Percentiles rank a stretch among this genome's conserved stretches.
phyloP scores from a whole-genome alignment of 208 protist genomes.

The Leishmania mexicana region DNA sequence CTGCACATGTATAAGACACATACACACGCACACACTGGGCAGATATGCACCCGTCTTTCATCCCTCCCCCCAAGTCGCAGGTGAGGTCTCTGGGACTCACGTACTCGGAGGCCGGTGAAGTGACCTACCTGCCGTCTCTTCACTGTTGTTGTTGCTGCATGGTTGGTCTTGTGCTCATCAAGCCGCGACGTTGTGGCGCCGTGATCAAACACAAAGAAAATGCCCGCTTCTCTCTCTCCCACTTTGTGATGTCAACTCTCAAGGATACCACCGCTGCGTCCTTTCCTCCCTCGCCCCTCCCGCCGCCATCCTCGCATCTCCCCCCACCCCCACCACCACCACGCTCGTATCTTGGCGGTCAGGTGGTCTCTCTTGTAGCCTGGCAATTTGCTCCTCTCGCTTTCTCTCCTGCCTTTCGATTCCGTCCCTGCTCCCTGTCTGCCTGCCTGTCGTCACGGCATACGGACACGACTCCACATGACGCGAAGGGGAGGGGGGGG shows the following conservation, averaged over 20 bases:
- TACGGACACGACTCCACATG: not conserved
- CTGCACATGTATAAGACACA: not conserved
- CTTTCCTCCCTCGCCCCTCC: not conserved
- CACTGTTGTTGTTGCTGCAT: not conserved
- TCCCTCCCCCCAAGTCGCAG: not conserved
- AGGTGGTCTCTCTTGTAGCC: not conserved
- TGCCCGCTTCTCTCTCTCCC: not conserved
- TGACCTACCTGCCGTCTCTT: not conserved
- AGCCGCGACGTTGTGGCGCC: not conserved
- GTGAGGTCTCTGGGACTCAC: not conserved
- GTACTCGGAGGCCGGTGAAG: not conserved
- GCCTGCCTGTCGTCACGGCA: not conserved
- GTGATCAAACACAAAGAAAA: not conserved
- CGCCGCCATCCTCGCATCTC: not conserved
- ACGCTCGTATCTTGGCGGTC: not conserved
- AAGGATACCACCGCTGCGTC: not conserved
- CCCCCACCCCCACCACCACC: not conserved
- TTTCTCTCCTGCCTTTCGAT: not conserved
- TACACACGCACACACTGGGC: not conserved
- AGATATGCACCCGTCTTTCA: not conserved
- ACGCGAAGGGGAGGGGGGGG: not conserved
- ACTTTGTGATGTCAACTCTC: not conserved
- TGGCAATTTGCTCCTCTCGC: not conserved
- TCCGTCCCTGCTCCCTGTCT: not conserved
- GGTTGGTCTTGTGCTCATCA: not conserved